phyloP scores from a whole-genome alignment of 768 basidiomycete genomes.

The Clitopilus hobsonii region DNA sequence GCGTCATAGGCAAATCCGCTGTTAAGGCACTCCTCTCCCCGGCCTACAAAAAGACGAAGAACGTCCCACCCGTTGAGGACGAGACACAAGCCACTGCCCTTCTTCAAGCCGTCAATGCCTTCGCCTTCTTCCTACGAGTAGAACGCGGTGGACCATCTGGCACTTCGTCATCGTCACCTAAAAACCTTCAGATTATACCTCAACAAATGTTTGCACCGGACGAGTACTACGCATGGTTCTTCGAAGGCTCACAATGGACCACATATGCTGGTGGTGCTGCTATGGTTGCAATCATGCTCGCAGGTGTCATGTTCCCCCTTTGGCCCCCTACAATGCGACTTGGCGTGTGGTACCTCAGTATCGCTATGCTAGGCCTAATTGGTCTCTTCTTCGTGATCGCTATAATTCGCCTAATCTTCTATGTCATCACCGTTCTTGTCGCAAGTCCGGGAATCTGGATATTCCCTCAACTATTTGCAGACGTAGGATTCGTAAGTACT shows the following conservation, averaged over 20 bases:
- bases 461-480: conserved; percentile 96
- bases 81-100: conserved; percentile 73
- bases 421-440: conserved; percentile 84
- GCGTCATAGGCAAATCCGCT: conserved; percentile 76
- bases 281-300: conserved; percentile 93
- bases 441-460: conserved; percentile 96
- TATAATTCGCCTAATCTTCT: conserved; percentile 88
- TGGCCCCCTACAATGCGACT: conserved; percentile 93
- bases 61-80: conserved; percentile 63
- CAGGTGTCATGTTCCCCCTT: conserved; percentile 97
- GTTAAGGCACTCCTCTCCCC: conserved; percentile 89
- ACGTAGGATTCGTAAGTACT: conserved; percentile 91
- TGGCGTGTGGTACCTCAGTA: conserved; percentile 93
- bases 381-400: conserved; percentile 89
- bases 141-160: conserved; percentile 69
- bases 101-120: conserved; percentile 69
- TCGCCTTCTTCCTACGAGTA: conserved; percentile 90
- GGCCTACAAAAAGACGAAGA: conserved; percentile 85
- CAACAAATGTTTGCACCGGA: conserved; percentile 76
- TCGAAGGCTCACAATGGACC: conserved; percentile 90
- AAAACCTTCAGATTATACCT: conserved; percentile 72
- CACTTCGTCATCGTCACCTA: conserved; percentile 70
- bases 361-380: conserved; percentile 82
- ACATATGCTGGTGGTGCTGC: conserved; percentile 86
- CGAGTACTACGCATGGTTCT: conserved; percentile 95